Percentiles rank a stretch among this genome's conserved stretches.
phyloP scores from a whole-genome alignment of 768 basidiomycete genomes.

The Russula brevipes region DNA sequence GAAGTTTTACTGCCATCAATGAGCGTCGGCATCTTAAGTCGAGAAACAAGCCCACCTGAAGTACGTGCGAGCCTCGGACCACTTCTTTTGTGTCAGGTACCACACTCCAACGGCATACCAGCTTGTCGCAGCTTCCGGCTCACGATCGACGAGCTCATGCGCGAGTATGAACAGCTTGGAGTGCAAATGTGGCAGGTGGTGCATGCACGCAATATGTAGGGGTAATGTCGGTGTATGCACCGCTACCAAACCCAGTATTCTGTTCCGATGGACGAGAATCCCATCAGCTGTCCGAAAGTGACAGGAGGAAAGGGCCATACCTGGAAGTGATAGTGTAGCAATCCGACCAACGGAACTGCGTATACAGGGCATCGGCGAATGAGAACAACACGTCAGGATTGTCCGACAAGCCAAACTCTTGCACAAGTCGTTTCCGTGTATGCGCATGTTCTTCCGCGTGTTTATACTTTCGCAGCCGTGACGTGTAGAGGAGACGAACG shows the following conservation, averaged over 20 bases:
- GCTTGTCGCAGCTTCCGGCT: constrained; percentile 87
- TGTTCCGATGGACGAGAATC: constrained; percentile 30
- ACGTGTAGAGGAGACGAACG: constrained; percentile 86
- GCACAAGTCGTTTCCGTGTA: constrained; percentile 71
- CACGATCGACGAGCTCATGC: constrained; percentile 90
- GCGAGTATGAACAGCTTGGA: constrained; percentile 94
- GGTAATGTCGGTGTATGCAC: constrained; percentile 89
- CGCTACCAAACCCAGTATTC: constrained; percentile 80
- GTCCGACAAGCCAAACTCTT: constrained; percentile 78
- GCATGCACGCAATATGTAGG: constrained; percentile 96
- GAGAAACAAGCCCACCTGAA: constrained; percentile 67
- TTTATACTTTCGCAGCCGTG: constrained; percentile 86
- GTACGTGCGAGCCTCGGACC: constrained; percentile 87
- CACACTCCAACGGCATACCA: constrained; percentile 99
- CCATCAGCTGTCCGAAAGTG: neutral
- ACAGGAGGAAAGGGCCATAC: constrained; percentile 36
- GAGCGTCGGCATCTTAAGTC: neutral
- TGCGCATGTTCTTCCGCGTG: constrained; percentile 77
- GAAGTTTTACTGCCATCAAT: constrained; percentile 73
- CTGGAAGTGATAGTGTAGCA: constrained; percentile 84
- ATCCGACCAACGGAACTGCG: constrained; percentile 88
- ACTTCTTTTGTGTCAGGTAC: constrained; percentile 85
- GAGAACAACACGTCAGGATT: constrained; percentile 92
- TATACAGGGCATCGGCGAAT: constrained; percentile 85
- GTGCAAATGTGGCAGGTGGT: constrained; percentile 86